Evolutionary conservation across 2,329 filamentous ascomycete species (phyloP).

Genomic region (Orbilia quercus): DNA sequence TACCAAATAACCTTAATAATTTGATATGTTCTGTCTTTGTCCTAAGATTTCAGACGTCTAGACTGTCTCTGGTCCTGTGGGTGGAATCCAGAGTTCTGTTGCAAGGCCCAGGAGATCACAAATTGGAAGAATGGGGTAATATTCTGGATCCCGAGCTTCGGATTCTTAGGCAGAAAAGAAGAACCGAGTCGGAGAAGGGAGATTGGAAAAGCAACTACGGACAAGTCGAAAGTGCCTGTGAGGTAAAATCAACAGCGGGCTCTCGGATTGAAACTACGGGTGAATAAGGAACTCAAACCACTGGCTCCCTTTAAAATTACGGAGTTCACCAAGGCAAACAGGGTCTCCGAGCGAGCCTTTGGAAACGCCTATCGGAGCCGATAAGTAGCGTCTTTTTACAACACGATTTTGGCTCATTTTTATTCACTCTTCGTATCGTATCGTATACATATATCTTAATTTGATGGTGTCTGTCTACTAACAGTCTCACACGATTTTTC

Average conservation of each 20-base stretch:
- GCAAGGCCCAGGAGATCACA: constrained; percentile 36
- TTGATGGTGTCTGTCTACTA: constrained; percentile 12
- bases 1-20: constrained; percentile 19
- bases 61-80: constrained; percentile 24
- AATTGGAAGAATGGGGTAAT: constrained; percentile 55
- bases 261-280: constrained; percentile 53
- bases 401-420: constrained; percentile 26
- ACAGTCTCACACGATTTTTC: constrained; percentile 37
- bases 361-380: constrained; percentile 48
- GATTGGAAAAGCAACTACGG: constrained; percentile 50
- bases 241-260: constrained; percentile 37
- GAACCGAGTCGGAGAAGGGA: constrained; percentile 50
- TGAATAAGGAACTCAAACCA: constrained; percentile 55
- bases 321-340: constrained; percentile 29
- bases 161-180: constrained; percentile 56
- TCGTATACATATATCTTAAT: background rate
- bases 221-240: constrained; percentile 31
- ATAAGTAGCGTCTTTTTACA: constrained; percentile 45
- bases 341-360: constrained; percentile 47
- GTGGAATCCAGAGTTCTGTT: constrained; percentile 27
- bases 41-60: no score
- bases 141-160: constrained; percentile 55
- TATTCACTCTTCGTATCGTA: constrained; percentile 28
- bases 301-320: constrained; percentile 53
- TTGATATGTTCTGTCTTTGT: constrained; percentile 14